Percentiles rank a stretch among this genome's conserved stretches.
Conservation (phyloP, 352 stramenopile genomes). For the Elongisporangium senticosum region DNA sequence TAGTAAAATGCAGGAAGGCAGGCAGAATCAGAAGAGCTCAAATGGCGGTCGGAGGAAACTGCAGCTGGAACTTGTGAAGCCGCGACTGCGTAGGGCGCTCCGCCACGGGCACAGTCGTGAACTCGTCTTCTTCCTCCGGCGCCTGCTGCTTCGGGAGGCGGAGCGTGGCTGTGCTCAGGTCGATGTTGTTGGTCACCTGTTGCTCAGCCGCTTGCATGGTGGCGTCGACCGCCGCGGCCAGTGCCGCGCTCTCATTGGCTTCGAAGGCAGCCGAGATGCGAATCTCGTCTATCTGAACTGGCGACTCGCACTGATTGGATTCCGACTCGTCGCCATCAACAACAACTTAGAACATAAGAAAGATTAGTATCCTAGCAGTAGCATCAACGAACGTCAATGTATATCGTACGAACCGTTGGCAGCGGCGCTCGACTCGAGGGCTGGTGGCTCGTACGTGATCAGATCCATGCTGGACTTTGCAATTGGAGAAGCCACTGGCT, state of each 20-base stretch:
- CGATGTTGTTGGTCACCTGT: background rate
- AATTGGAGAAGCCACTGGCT: background rate
- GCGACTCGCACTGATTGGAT: constrained; percentile 55
- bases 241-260: background rate
- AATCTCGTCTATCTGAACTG: background rate
- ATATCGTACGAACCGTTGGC: background rate
- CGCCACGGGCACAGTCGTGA: background rate
- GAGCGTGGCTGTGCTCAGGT: background rate
- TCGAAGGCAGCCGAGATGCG: background rate
- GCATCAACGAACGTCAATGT: background rate
- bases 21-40: background rate
- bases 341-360: background rate
- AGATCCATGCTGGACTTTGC: background rate
- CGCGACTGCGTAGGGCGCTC: background rate
- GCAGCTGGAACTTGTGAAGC: background rate
- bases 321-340: constrained; percentile 6
- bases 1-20: background rate
- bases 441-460: background rate
- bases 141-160: background rate
- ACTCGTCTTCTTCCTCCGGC: background rate
- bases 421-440: background rate
- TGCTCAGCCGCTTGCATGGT: background rate
- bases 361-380: background rate
- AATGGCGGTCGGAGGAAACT: background rate
- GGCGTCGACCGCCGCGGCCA: background rate